Evolutionary conservation across 192 early-diverging fungal species (phyloP), one percentile per base, ranked within the genome.

Genomic region (Haplosporangium gracile): DNA sequence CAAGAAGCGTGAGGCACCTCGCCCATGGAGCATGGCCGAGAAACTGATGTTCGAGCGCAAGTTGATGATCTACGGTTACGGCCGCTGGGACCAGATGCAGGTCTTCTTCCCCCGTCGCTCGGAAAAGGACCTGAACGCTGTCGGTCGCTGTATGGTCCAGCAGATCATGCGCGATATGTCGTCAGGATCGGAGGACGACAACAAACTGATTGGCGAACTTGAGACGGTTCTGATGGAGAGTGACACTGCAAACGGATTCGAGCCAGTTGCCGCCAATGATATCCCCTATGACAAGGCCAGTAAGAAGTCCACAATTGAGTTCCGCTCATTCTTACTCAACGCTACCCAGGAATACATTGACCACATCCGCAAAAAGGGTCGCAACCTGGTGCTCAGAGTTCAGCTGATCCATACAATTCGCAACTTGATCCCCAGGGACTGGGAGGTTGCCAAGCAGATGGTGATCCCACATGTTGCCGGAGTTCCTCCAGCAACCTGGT

Each of bases 391-490:
- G 13, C 85, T 92, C 1, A 89, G 96, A 42, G 89, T 97, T 24
- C 93, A 94, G 75, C 90, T 97, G 92, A 90, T 97, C 81, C 92
- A 95, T 82, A 89, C 90, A 9, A 94, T 97, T 71, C 93, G 95
- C 1, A 90, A 94, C 70, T 89, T 92, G 83, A 92, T 96, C 77
- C 95, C 96, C 24, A 89, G 75, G 13, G 89, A 93, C 49, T 93
- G 90, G 90, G 90, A 92, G 47, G 88, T 89, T 29, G 92, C 93
- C 78, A 92, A 92, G 91, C 55, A 88, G 39, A 91, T 93, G 75
- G 70, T 78, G 4, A 94, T 97, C 82, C 96, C 96, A 1, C 89
- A 91, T 65, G 90, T 97, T 13, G 88, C 91, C 47, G 89, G 89
- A 24, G 76, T 85, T n/a, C 92, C 90, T 34, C 93, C 93, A 40